A percentile compares a stretch with the other conserved stretches of the same genome.
These are phyloP conservation scores for Drechmeria coniospora DNA, from an alignment of 2,329 filamentous ascomycete species.

Conservation along the genomic window DNA sequence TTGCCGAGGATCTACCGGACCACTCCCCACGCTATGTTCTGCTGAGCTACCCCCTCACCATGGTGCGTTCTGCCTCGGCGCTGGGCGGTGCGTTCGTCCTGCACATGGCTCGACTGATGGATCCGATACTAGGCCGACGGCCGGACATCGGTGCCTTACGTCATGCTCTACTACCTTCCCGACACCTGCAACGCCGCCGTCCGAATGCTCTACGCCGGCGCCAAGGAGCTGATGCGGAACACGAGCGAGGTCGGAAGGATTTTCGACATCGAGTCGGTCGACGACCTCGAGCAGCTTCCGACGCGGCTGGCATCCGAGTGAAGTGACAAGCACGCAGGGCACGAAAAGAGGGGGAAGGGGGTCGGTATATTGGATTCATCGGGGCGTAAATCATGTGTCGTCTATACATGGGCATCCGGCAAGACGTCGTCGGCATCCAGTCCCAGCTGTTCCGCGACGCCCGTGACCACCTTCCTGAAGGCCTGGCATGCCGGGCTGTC, in stretches of 20 bases:
- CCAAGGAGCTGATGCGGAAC: slow-evolving; percentile 89
- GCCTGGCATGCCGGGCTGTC: slow-evolving; percentile 83
- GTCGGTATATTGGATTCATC: slow-evolving; percentile 1
- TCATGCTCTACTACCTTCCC: slow-evolving; percentile 87
- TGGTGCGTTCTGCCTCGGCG: slow-evolving; percentile 37
- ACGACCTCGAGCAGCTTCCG: slow-evolving; percentile 74
- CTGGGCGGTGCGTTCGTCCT: neutral
- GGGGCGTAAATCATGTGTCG: slow-evolving; percentile 7
- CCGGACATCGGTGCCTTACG: slow-evolving; percentile 77
- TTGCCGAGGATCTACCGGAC: slow-evolving; percentile 82
- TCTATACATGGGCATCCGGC: slow-evolving; percentile 20
- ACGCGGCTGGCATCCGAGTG: slow-evolving; percentile 33
- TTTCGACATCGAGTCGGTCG: slow-evolving; percentile 66
- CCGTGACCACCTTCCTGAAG: slow-evolving; percentile 64
- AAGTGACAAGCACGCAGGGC: slow-evolving; percentile 3
- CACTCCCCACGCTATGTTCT: slow-evolving; percentile 82
- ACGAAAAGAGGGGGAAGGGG: slow-evolving; percentile 2
- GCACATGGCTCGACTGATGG: neutral
- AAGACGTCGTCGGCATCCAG: slow-evolving; percentile 40
- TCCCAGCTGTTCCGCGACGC: slow-evolving; percentile 51
- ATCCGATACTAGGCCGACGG: slow-evolving; percentile 49
- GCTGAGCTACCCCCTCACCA: slow-evolving; percentile 76
- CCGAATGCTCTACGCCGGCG: slow-evolving; percentile 89
- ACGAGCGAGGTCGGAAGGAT: slow-evolving; percentile 81
- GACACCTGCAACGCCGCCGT: slow-evolving; percentile 76